Conservation (phyloP, 1,284 basidiomycete genomes). For the Malassezia nana region DNA sequence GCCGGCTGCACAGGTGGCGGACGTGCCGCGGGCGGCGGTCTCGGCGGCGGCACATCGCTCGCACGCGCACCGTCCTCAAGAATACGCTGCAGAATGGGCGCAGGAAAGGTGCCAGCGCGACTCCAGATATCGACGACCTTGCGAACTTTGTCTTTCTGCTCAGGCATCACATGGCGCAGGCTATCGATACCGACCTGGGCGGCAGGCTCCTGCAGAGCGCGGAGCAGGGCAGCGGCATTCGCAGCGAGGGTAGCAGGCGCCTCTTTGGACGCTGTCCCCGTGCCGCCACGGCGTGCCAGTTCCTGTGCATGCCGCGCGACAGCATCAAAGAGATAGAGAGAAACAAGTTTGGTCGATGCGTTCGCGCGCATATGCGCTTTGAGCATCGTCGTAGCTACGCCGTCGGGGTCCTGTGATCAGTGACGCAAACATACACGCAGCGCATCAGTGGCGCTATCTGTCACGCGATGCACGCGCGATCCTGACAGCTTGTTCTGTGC, state of each 20-base stretch:
- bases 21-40: background rate
- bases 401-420: constrained; percentile 6
- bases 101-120: constrained; percentile 25
- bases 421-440: constrained; percentile 16
- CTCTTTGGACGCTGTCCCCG: constrained; percentile 11
- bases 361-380: constrained; percentile 18
- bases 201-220: constrained; percentile 15
- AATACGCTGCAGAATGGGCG: constrained; percentile 18
- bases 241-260: constrained; percentile 12
- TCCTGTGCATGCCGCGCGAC: constrained; percentile 27
- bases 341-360: constrained; percentile 21
- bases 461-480: constrained; percentile 22
- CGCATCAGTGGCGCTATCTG: constrained; percentile 12
- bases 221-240: constrained; percentile 19
- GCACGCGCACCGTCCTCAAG: background rate
- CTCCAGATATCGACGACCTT: constrained; percentile 36
- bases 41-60: background rate
- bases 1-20: background rate
- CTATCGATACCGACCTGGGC: constrained; percentile 20
- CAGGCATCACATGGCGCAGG: constrained; percentile 13
- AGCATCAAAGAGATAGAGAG: constrained; percentile 33
- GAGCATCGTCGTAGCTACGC: constrained; percentile 16
- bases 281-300: constrained; percentile 19
- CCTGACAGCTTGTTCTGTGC: constrained; percentile 28
- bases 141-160: constrained; percentile 29